Conservation (phyloP, 1,284 basidiomycete species). For the Volvariella surrecta region DNA sequence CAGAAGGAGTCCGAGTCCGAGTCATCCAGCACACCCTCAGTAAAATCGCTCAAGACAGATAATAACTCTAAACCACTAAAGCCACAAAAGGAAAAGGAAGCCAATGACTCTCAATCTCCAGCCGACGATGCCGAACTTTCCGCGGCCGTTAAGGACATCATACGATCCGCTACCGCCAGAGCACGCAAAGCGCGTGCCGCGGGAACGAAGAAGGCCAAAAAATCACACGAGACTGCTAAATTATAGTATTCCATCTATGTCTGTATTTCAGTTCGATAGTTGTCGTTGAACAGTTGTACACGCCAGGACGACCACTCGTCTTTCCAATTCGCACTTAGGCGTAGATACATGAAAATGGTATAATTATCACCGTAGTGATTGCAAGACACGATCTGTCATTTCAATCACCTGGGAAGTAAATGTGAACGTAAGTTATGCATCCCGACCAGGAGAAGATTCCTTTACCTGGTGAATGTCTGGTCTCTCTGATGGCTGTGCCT, state of each 20-base stretch:
- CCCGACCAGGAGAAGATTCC: not conserved
- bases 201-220: constrained; percentile 12
- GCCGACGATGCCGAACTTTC: constrained; percentile 5
- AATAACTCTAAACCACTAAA: constrained; percentile 4
- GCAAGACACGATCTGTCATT: constrained; percentile 55
- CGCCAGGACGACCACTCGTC: too few relatives aligned
- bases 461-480: constrained; percentile 78
- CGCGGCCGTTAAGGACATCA: constrained; percentile 20
- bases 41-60: not conserved
- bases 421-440: not conserved
- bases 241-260: not conserved
- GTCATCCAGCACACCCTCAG: not conserved
- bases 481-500: constrained; percentile 70
- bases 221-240: not conserved
- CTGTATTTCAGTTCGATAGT: too few relatives aligned
- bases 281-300: too few relatives aligned
- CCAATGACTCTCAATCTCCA: not conserved
- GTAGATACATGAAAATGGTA: too few relatives aligned
- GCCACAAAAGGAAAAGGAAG: not conserved
- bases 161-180: constrained; percentile 22
- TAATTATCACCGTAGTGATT: not conserved
- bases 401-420: constrained; percentile 76
- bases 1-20: not conserved
- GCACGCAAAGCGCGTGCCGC: constrained; percentile 24
- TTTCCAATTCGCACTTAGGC: too few relatives aligned